These are phyloP conservation scores for Lomentospora prolificans DNA, from an alignment of 2,329 filamentous ascomycete genomes.

Conservation along the genomic window DNA sequence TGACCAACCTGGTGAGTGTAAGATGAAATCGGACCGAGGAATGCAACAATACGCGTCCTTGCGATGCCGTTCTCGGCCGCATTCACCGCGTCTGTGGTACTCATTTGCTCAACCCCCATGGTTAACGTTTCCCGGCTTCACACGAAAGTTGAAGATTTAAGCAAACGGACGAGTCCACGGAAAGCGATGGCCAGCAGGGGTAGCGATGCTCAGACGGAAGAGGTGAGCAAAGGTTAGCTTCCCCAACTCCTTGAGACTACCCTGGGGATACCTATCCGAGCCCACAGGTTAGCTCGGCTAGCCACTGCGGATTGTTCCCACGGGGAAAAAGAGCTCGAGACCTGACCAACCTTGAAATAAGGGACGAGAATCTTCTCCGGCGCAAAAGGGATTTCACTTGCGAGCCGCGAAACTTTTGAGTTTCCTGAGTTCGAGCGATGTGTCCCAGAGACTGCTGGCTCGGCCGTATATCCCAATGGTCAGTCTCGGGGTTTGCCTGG, in stretches of 20 bases:
- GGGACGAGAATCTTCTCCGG: background rate
- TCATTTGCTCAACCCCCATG: background rate
- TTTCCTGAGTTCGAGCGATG: background rate
- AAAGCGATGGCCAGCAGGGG: background rate
- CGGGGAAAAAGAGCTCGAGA: background rate
- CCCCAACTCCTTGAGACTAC: background rate
- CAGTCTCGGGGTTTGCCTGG: background rate
- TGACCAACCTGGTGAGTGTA: constrained; percentile 39
- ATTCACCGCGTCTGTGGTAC: background rate
- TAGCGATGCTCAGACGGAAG: background rate
- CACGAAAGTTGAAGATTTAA: background rate
- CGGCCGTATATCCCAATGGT: background rate
- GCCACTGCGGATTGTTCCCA: background rate
- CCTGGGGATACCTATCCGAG: background rate
- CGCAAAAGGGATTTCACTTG: background rate
- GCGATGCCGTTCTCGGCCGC: constrained; percentile 6
- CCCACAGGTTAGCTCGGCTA: background rate
- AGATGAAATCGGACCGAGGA: constrained; percentile 38
- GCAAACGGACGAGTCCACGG: background rate
- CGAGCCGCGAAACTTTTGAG: background rate
- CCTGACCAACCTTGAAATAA: background rate
- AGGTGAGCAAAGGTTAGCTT: background rate
- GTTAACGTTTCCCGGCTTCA: background rate
- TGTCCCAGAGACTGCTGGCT: background rate
- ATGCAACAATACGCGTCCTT: constrained; percentile 30